Conservation (phyloP, 108 stramenopile species). For the Skeletonema tropicum region DNA sequence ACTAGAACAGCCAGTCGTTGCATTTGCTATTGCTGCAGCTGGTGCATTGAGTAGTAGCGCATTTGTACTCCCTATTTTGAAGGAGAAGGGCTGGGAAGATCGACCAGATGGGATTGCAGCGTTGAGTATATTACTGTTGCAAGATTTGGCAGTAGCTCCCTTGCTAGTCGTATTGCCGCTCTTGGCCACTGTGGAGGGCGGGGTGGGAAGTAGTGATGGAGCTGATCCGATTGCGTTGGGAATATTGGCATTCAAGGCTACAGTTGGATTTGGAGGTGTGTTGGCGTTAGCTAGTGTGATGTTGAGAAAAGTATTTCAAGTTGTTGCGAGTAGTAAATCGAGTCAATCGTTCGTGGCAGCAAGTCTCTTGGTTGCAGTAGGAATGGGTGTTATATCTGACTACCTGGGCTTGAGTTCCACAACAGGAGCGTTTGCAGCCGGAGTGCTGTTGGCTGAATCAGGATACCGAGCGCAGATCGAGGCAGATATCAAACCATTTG, state of each 20-base stretch:
- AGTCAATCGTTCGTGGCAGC: constrained; percentile 81
- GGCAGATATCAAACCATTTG: constrained; percentile 85
- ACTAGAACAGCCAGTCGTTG: constrained; percentile 61
- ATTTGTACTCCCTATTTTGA: constrained; percentile 69
- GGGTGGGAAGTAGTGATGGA: constrained; percentile 39
- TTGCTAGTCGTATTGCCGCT: constrained; percentile 71
- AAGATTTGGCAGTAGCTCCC: constrained; percentile 80
- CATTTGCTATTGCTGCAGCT: constrained; percentile 74
- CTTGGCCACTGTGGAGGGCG: constrained; percentile 55
- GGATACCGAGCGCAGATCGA: constrained; percentile 78
- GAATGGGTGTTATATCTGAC: constrained; percentile 74
- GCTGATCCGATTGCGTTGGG: constrained; percentile 53
- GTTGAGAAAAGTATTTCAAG: constrained; percentile 65
- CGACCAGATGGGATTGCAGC: constrained; percentile 67
- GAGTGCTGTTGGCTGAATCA: constrained; percentile 71
- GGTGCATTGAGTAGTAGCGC: constrained; percentile 70
- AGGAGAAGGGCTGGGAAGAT: constrained; percentile 72
- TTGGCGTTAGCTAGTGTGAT: constrained; percentile 54
- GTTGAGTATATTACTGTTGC: constrained; percentile 65
- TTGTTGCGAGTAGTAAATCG: constrained; percentile 70
- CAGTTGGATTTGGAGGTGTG: constrained; percentile 73
- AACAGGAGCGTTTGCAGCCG: constrained; percentile 85
- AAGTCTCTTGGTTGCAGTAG: constrained; percentile 70
- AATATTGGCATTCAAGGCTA: constrained; percentile 69
- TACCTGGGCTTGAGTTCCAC: constrained; percentile 62